Evolutionary conservation across 371 early-diverging fungal species (phyloP).

Genomic region (Zancudomyces culisetae): DNA sequence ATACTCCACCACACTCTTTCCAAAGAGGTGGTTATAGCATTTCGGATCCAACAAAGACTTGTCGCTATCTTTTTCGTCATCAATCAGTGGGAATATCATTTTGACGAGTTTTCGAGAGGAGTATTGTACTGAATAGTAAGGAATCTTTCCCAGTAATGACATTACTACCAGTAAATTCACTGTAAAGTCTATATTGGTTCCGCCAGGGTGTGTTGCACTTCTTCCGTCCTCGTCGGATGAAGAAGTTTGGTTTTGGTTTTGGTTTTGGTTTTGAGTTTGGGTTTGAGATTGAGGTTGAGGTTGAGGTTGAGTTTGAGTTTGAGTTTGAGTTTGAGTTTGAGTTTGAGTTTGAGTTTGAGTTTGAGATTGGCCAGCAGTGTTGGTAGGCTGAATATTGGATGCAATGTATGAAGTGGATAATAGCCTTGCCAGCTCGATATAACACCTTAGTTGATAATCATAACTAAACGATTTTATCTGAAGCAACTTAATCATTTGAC

Average conservation of each 20-base stretch:
- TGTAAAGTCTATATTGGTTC: constrained; percentile 8
- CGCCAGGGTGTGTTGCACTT: too few species aligned
- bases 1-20: too few species aligned
- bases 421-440: constrained; percentile 11
- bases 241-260: too few species aligned
- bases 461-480: constrained; percentile 23
- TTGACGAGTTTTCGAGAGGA: constrained; percentile 18
- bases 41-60: too few species aligned
- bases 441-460: constrained; percentile 26
- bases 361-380: constrained; percentile 7
- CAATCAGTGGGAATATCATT: constrained; percentile 9
- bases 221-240: too few species aligned
- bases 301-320: background rate
- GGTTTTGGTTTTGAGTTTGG: background rate
- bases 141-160: constrained; percentile 5
- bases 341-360: background rate
- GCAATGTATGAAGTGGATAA: background rate
- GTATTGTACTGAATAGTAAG: constrained; percentile 23
- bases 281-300: background rate
- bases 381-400: constrained; percentile 11
- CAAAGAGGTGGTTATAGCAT: too few species aligned
- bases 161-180: background rate
- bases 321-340: background rate
- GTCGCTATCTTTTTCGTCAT: constrained; percentile 12
- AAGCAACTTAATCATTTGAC: constrained; percentile 23